Evolutionary conservation across 139 green algal genomes (phyloP).

Genomic region (Spirogloea muscicola): DNA sequence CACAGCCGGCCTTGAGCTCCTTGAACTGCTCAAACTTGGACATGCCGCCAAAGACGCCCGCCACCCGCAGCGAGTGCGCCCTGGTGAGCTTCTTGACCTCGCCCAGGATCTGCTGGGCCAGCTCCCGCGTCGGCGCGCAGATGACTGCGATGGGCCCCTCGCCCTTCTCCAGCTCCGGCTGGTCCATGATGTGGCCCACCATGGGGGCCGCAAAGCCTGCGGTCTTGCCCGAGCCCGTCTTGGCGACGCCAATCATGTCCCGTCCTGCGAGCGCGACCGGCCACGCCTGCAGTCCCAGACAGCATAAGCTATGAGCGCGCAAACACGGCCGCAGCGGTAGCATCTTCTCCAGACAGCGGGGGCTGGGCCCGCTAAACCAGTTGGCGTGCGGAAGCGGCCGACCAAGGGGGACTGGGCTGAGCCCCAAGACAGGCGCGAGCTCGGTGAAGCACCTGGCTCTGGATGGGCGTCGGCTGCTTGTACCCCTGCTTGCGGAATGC

Average conservation of each 20-base stretch:
- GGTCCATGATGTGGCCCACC: conserved; percentile 93
- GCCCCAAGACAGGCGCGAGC: no score
- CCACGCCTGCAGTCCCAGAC: no score
- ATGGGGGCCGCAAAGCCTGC: conserved; percentile 94
- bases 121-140: conserved; percentile 80
- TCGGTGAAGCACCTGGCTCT: conserved; percentile 89
- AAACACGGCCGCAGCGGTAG: no score
- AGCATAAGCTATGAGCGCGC: no score
- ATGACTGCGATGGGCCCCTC: conserved; percentile 85
- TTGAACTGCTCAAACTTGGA: conserved; percentile 91
- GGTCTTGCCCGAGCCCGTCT: conserved; percentile 97
- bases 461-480: conserved; percentile 83
- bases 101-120: conserved; percentile 86
- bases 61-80: conserved; percentile 32
- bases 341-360: no score
- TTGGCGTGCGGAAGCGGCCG: no score
- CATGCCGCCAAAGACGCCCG: conserved; percentile 81
- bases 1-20: conserved; percentile 73
- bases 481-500: conserved; percentile 72
- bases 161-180: conserved; percentile 55
- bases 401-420: no score
- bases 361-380: no score
- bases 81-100: conserved; percentile 53
- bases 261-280: conserved; percentile 92
- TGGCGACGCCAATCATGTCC: conserved; percentile 97